phyloP scores from a whole-genome alignment of 2,329 filamentous ascomycete species.

The Penicillium sp. region DNA sequence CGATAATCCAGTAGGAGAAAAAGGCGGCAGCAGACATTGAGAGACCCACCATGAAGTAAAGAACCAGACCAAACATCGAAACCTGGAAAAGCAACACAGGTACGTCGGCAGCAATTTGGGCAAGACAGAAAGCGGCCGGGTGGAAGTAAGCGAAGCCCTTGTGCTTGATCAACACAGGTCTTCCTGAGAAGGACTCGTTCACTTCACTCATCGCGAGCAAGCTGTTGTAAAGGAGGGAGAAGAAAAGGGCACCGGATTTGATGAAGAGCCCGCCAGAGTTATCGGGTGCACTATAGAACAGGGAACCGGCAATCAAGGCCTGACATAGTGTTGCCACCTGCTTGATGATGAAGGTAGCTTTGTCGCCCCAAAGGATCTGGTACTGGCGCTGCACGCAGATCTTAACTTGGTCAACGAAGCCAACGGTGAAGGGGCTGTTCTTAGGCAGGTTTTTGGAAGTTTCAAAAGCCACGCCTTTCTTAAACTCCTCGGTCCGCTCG shows the following conservation, averaged over 20 bases:
- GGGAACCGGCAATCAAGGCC: conserved; percentile 62
- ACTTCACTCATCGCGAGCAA: conserved; percentile 66
- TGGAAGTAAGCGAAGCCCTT: conserved; percentile 58
- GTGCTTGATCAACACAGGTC: conserved; percentile 59
- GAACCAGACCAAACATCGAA: conserved; percentile 54
- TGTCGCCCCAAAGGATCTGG: conserved; percentile 64
- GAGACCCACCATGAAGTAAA: conserved; percentile 65
- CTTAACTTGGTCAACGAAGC: conserved; percentile 55
- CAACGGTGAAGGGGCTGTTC: conserved; percentile 56
- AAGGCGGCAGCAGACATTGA: conserved; percentile 52
- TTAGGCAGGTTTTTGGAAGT: conserved; percentile 55
- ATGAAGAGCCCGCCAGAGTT: conserved; percentile 61
- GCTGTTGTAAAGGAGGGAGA: conserved; percentile 61
- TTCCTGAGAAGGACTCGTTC: conserved; percentile 59
- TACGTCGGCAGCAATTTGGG: conserved; percentile 49
- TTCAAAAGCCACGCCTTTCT: conserved; percentile 51
- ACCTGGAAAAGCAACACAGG: conserved; percentile 60
- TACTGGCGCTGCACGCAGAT: conserved; percentile 60
- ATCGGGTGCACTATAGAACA: conserved; percentile 63
- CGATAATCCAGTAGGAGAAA: conserved; percentile 60
- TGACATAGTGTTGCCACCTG: conserved; percentile 57
- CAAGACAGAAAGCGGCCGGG: conserved; percentile 47
- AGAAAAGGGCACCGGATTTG: conserved; percentile 64
- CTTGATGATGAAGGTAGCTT: conserved; percentile 61
- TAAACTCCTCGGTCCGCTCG: conserved; percentile 54